These are phyloP conservation scores for Amaranthus tricolor DNA, from an alignment of 179 eudicot genomes.

Conservation along the genomic window DNA sequence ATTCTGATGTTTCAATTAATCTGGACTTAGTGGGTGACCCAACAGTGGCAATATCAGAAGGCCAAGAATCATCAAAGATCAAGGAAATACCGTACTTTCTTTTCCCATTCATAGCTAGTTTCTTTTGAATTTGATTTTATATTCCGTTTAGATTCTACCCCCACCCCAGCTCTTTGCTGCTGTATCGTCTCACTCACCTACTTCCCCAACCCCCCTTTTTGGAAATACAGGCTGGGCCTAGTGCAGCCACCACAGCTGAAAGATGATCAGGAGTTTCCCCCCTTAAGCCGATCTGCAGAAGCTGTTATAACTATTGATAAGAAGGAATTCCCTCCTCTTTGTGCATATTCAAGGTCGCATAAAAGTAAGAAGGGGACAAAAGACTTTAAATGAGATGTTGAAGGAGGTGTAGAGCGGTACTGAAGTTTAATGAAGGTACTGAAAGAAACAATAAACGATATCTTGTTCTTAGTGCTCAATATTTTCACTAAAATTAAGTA, in stretches of 20 bases:
- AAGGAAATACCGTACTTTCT: slow-evolving; percentile 24
- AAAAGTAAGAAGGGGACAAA: slow-evolving; percentile 17
- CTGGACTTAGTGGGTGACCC: slow-evolving; percentile 25
- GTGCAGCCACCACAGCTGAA: slow-evolving; percentile 28
- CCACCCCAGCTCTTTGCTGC: background rate
- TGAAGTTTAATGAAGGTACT: background rate
- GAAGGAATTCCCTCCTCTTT: slow-evolving; percentile 41
- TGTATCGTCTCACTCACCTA: background rate
- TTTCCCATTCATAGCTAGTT: background rate
- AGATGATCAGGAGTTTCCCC: slow-evolving; percentile 41
- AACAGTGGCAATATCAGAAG: background rate
- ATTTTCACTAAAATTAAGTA: background rate
- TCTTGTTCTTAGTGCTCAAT: too few relatives aligned
- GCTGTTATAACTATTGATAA: slow-evolving; percentile 22
- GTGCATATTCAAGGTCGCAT: slow-evolving; percentile 13
- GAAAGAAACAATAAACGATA: slow-evolving; percentile 1
- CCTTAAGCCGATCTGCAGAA: slow-evolving; percentile 22
- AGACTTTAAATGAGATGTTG: slow-evolving; percentile 1
- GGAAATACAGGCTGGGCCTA: slow-evolving; percentile 22
- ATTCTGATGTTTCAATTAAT: slow-evolving; percentile 22
- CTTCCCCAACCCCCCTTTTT: background rate
- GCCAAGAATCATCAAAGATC: slow-evolving; percentile 12
- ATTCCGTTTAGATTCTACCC: background rate
- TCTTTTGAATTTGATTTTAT: background rate
- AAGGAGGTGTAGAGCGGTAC: background rate